Base-by-base conservation (phyloP, 2,329 filamentous ascomycete species). In the Neonectria magnoliae region DNA sequence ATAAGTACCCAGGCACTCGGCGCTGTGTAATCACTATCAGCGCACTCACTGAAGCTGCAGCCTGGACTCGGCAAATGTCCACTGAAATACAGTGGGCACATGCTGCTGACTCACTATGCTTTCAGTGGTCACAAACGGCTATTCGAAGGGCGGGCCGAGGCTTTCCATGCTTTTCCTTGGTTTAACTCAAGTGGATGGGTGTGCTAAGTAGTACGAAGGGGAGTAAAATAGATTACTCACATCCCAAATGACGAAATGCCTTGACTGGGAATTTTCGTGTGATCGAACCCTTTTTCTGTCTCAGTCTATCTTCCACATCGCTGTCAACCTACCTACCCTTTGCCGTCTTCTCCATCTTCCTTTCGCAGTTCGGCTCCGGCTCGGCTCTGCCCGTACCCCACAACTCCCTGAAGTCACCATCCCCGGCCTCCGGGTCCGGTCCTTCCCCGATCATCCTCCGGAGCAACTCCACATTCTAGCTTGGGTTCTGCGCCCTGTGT, bases 101-200 rank as follows among this genome's bases (percentile, higher is more conserved):
- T n/a, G 25, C 27, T 31, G 27, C 47, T 50, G 8, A 33, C 11
- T 18, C 25, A n/a, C 27, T 4, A 11, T 4, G 4, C 18, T 7
- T 29, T 51, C 48, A 20, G 48, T 33, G n/a, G 29, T 13, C n/a
- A 14, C 13, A 31, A 13, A 31, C n/a, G 27, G 47, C 47, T 33
- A 31, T 18, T n/a, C 47, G n/a, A 7, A 48, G 9, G 47, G 47
- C 11, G 64, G 59, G 64, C 71, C 71, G 71, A 73, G 71, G 71
- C 64, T 66, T 72, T 58, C 57, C 58, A 69, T 48, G n/a, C 18
- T 41, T 63, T 53, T 29, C 36, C 44, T 36, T n/a, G 25, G 25
- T 48, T 48, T 13, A 25, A 31, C 16, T 29, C 14, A 18, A n/a
- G 10, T n/a, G 45, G 25, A 48, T 27, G 25, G 25, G 25, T 25